Conservation (phyloP, 768 basidiomycete species). For the Russula emetica region DNA sequence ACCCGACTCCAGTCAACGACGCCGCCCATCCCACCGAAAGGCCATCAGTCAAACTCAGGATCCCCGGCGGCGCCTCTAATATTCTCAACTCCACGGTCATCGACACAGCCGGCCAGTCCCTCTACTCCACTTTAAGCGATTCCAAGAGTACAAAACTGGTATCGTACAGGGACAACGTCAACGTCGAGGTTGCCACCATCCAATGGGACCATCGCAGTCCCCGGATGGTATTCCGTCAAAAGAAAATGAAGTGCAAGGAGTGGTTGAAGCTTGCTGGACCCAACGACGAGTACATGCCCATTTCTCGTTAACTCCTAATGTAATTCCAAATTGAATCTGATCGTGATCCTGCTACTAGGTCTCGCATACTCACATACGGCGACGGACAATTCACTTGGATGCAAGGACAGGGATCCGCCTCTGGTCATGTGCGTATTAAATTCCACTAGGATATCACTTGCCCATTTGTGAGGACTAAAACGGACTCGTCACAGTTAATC, state of each 20-base stretch:
- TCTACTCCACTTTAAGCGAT: conserved; percentile 11
- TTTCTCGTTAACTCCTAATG: no score
- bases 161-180: conserved; percentile 3
- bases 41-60: no score
- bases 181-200: conserved; percentile 9
- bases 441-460: no score
- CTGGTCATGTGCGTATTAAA: conserved; percentile 10
- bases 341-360: background rate
- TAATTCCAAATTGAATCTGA: no score
- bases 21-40: background rate
- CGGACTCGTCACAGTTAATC: background rate
- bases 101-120: no score
- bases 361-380: conserved; percentile 6
- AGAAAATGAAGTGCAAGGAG: conserved; percentile 11
- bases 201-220: conserved; percentile 15
- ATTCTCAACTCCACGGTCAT: no score
- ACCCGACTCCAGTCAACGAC: background rate
- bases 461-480: background rate
- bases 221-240: conserved; percentile 6
- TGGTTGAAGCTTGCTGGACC: conserved; percentile 8
- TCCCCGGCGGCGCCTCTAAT: no score
- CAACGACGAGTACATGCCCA: background rate
- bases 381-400: conserved; percentile 10
- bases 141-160: no score
- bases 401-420: background rate